Base-by-base conservation (phyloP, 2,329 filamentous ascomycete genomes). In the Sclerotinia minor region DNA sequence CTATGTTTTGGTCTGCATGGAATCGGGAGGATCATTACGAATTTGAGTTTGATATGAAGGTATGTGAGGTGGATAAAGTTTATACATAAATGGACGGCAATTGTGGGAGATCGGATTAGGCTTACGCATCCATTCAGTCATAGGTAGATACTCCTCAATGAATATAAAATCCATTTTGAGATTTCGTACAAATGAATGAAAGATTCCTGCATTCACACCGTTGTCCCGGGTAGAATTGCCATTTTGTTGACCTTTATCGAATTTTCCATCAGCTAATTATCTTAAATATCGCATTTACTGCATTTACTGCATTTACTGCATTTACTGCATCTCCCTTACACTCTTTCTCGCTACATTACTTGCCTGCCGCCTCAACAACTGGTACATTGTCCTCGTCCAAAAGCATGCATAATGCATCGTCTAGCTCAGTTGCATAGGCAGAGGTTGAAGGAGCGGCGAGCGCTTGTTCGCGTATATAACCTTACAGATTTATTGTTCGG, bases 41-140 rank as follows among this genome's bases (percentile, higher is more conserved):
- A 17, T 60, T 38, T 38, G 9, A 38, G 29, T 50, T 54, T 55
- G 49, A 44, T 45, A 35, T 58, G 26, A 47, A 32, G 47, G 11
- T 24, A 50, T 24, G 35, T n/a, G 44, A 35, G 35, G 32, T 41
- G 57, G 21, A 52, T n/a, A 24, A n/a, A 15, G 24, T n/a, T 64
- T 45, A 35, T 57, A 53, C 55, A 44, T 17, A 45, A 38, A 50
- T 50, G 59, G n/a, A 57, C 19, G 13, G 17, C 61, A 44, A 44
- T 44, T 21, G 24, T 44, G 45, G 61, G 38, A 64, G 49, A 44
- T n/a, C 19, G 49, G 26, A 44, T 44, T 24, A 55, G 55, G 35
- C 21, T 44, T 24, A 32, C 29, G 35, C 49, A 45, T 57, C 29
- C 6, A 5, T 50, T 11, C 7, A 29, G 13, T 60, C n/a, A 29